Evolutionary conservation across 768 basidiomycete species (phyloP).

Genomic region (Podaxis mareebaensis): DNA sequence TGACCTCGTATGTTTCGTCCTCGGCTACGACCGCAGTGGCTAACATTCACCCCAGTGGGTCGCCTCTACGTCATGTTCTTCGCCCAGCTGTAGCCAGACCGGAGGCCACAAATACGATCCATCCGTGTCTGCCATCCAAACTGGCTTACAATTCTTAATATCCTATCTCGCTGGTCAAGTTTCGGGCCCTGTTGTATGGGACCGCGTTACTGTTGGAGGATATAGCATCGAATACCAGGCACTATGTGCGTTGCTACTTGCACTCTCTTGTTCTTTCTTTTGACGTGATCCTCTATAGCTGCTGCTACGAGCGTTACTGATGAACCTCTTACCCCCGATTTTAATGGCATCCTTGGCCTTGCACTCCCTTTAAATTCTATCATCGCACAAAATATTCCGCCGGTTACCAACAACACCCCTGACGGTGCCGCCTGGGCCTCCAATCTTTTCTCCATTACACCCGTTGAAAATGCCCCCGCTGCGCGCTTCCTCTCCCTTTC

Average conservation of each 20-base stretch:
- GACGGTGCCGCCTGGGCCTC: conserved; percentile 71
- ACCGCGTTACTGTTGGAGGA: conserved; percentile 59
- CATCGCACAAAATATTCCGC: conserved; percentile 53
- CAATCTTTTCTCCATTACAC: conserved; percentile 72
- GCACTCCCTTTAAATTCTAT: conserved; percentile 73
- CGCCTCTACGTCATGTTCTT: conserved; percentile 63
- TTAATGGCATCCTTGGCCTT: conserved; percentile 72
- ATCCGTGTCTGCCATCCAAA: conserved; percentile 36
- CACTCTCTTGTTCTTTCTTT: not conserved
- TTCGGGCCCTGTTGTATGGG: conserved; percentile 70
- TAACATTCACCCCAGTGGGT: conserved; percentile 46
- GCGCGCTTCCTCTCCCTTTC: conserved; percentile 67
- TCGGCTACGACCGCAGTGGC: conserved; percentile 33
- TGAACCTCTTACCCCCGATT: conserved; percentile 59
- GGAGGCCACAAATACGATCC: conserved; percentile 59
- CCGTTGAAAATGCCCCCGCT: conserved; percentile 49
- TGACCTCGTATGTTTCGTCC: conserved; percentile 58
- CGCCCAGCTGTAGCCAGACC: conserved; percentile 48
- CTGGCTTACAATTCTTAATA: conserved; percentile 48
- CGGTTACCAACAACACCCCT: conserved; percentile 47
- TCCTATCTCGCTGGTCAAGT: conserved; percentile 61
- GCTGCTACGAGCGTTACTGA: conserved; percentile 53
- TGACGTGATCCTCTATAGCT: conserved; percentile 35
- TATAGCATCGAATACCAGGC: conserved; percentile 70
- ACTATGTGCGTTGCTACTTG: conserved; percentile 46